A percentile compares a stretch with the other conserved stretches of the same genome.
Conservation (phyloP, 192 early-diverging fungal species). For the Backusella sp. region DNA sequence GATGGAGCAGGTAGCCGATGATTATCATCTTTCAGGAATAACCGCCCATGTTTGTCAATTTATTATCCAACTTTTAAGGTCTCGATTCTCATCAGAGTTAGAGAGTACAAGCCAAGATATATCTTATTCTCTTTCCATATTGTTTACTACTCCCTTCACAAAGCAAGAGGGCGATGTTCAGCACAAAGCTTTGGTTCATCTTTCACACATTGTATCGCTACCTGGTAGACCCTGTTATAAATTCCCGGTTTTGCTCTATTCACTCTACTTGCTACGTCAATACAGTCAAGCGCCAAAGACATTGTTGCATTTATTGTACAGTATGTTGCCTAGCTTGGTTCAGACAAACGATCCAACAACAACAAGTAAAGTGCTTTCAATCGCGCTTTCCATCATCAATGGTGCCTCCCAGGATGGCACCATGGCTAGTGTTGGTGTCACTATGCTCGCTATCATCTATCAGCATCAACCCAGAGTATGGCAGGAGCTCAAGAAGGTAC, state of each 20-base stretch:
- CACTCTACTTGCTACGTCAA: conserved; percentile 46
- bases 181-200: not conserved
- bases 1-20: not conserved
- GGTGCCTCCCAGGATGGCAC: conserved; percentile 11
- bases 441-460: conserved; percentile 44
- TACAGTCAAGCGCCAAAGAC: conserved; percentile 13
- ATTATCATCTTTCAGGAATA: not conserved
- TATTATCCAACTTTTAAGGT: not conserved
- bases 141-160: conserved; percentile 13
- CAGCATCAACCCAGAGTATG: conserved; percentile 50
- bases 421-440: conserved; percentile 46
- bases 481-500: conserved; percentile 48
- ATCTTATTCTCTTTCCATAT: not conserved
- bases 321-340: conserved; percentile 44
- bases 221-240: conserved; percentile 12
- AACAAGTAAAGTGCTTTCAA: conserved; percentile 46
- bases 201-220: not conserved
- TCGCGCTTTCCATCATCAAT: conserved; percentile 42
- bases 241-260: conserved; percentile 45
- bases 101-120: not conserved
- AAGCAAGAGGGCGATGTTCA: not conserved
- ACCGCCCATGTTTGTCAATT: not conserved
- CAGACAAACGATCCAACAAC: conserved; percentile 46
- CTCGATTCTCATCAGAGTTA: not conserved
- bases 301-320: conserved; percentile 43